Evolutionary conservation across 306 rosid genomes (phyloP), one percentile per base, ranked within the genome.

Genomic region (Herpetospermum pedunculosum): DNA sequence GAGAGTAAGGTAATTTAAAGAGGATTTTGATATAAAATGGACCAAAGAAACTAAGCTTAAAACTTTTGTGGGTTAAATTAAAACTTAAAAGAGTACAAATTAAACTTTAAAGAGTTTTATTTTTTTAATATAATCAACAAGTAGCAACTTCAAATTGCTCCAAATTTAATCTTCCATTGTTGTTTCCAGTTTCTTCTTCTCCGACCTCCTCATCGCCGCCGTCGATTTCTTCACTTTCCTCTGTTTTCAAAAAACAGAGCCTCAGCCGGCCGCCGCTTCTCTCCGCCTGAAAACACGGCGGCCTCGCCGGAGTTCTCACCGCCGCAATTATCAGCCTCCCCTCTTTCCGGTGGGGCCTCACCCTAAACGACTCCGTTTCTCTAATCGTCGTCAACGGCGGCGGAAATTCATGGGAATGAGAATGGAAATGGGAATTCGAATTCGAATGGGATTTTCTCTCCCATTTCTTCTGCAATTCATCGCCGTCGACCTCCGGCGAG

Each of bases 321-420:
- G 86, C 90, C 74, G 84, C 80, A 38, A 94, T 87, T 43, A 94
- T 82, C 0, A 94, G 76, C 84, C 96, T 43, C 47, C 99, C 99
- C 25, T 85, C 84, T 69, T 88, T 92, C 0, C 99, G 86, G 86
- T 82, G 96, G 65, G 97, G 88, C 77, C 77, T 81, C 15, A 94
- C 76, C 3, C 76, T 83, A 3, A 91, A 83, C 77, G 88, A 83
- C 37, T 87, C 86, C 3, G 73, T 67, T 19, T 94, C 97, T 10
- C 92, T 88, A 44, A 94, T 85, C n/a, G 99, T 94, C 49, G 99
- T 91, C 86, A 94, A 82, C 63, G 99, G 99, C 13, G 99, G 99
- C 6, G 99, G 99, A 75, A 91, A 89, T 34, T 78, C 1, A 43
- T 29, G 46, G 81, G 41, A n/a, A 77, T 80, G 69, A 2, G 65